These are phyloP conservation scores for Biscutella laevigata DNA, from an alignment of 441 rosid species.

Conservation along the genomic window DNA sequence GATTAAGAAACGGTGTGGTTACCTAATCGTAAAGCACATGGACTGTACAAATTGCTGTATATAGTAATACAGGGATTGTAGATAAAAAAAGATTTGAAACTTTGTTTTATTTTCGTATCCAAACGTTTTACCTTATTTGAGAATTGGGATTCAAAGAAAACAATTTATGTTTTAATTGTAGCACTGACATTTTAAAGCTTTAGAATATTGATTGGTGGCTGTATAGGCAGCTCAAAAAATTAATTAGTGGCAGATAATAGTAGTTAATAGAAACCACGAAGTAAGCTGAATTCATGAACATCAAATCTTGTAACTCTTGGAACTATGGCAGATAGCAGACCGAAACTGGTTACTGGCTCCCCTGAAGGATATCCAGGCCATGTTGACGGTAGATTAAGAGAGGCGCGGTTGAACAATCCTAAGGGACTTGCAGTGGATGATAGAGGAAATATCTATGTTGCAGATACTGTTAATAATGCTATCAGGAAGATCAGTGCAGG, in stretches of 20 bases:
- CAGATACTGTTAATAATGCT: conserved; percentile 85
- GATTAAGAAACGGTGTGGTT: conserved; percentile 3
- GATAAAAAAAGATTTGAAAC: background rate
- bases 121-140: background rate
- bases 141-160: background rate
- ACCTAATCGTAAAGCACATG: conserved; percentile 14
- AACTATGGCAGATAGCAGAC: conserved; percentile 68
- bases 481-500: conserved; percentile 82
- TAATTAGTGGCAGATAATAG: background rate
- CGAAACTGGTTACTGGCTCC: conserved; percentile 80
- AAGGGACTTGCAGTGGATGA: conserved; percentile 77
- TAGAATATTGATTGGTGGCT: background rate
- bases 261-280: background rate
- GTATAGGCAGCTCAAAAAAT: background rate
- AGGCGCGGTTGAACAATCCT: conserved; percentile 81
- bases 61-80: background rate
- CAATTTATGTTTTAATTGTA: conserved; percentile 2
- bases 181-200: background rate
- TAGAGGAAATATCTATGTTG: conserved; percentile 81
- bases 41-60: background rate
- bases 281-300: background rate
- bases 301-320: conserved; percentile 18
- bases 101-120: too few species aligned
- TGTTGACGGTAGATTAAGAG: conserved; percentile 73
- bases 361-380: conserved; percentile 81